Conservation (phyloP, 306 rosid genomes). For the Vigna trinervia region DNA sequence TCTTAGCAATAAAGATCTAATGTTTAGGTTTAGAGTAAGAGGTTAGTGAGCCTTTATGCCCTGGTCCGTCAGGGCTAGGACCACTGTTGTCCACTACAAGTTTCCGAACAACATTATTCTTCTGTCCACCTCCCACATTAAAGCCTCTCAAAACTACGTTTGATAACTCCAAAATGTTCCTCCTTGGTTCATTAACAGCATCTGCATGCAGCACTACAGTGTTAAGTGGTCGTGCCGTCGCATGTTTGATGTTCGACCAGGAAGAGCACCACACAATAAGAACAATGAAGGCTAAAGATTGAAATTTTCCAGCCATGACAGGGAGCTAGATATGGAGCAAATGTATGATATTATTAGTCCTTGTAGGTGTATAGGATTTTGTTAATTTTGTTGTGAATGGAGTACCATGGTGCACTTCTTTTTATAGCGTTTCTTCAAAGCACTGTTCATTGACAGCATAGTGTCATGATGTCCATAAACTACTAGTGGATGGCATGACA, state of each 20-base stretch:
- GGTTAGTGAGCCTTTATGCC: slow-evolving; percentile 12
- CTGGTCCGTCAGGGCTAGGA: slow-evolving; percentile 56
- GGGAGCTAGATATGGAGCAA: slow-evolving; percentile 8
- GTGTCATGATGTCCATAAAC: not conserved
- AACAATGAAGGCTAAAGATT: slow-evolving; percentile 33
- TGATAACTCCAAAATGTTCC: slow-evolving; percentile 18
- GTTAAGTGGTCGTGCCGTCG: slow-evolving; percentile 50
- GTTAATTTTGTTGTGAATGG: not conserved
- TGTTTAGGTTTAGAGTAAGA: not conserved
- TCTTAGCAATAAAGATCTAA: not conserved
- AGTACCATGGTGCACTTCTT: slow-evolving; percentile 15
- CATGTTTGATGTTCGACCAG: slow-evolving; percentile 30
- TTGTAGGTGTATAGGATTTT: not conserved
- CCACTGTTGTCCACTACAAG: slow-evolving; percentile 38
- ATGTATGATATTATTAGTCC: not conserved
- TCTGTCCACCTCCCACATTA: not conserved
- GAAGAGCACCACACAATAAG: slow-evolving; percentile 34
- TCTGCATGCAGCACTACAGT: not conserved
- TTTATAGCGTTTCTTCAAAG: slow-evolving; percentile 41
- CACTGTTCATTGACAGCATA: slow-evolving; percentile 18
- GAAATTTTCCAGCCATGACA: slow-evolving; percentile 49
- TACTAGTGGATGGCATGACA: not conserved
- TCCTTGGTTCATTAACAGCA: slow-evolving; percentile 14
- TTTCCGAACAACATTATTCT: not conserved
- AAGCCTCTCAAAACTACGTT: slow-evolving; percentile 6